Conservation (phyloP, 257 asterid genomes). For the Solanum sparsipilum region DNA sequence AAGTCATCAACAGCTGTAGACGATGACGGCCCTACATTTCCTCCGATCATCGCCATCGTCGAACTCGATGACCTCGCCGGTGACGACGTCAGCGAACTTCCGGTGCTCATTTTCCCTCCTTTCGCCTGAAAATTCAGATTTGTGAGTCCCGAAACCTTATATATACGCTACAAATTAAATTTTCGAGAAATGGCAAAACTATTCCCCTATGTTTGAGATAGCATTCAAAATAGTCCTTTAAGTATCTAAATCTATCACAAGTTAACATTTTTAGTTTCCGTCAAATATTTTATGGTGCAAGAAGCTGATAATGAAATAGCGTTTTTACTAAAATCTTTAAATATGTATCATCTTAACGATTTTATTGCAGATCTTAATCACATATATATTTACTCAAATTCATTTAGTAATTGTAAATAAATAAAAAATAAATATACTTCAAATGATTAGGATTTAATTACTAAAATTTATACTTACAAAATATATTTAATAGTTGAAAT, state of each 20-base stretch:
- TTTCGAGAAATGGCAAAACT: background rate
- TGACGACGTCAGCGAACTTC: slow-evolving; percentile 26
- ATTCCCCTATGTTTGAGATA: background rate
- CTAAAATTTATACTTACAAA: background rate
- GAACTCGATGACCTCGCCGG: slow-evolving; percentile 36
- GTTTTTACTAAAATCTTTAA: no score
- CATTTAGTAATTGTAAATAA: background rate
- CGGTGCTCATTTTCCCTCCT: slow-evolving; percentile 25
- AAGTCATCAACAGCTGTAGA: slow-evolving; percentile 30
- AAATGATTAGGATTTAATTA: background rate
- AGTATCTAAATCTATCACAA: background rate
- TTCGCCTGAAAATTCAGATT: background rate
- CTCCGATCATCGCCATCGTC: slow-evolving; percentile 23
- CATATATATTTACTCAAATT: no score
- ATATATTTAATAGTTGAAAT: no score
- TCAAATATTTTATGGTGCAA: no score
- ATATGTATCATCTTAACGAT: no score
- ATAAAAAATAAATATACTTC: background rate
- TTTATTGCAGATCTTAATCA: no score
- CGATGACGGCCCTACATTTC: background rate
- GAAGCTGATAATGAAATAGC: no score
- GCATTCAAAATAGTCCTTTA: background rate
- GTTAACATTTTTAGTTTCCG: background rate
- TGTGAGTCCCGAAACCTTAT: background rate
- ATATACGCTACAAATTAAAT: background rate